These are phyloP conservation scores for Monosporascus cannonballus DNA, from an alignment of 2,329 filamentous ascomycete genomes.

Conservation along the genomic window DNA sequence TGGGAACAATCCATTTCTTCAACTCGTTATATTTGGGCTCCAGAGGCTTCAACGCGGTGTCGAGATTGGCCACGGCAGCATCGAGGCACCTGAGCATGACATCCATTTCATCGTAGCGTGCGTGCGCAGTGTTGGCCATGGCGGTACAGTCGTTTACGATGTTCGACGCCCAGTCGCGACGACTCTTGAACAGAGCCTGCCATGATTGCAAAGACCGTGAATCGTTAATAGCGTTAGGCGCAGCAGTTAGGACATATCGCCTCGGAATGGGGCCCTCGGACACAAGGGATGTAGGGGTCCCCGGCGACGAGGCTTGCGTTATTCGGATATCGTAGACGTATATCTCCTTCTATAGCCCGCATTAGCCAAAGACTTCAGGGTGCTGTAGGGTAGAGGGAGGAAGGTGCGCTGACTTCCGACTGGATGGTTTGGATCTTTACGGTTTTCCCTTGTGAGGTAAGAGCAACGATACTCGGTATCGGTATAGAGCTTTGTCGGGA, in stretches of 20 bases:
- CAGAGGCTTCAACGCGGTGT: conserved; percentile 65
- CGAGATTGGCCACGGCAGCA: conserved; percentile 80
- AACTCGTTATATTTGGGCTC: conserved; percentile 67
- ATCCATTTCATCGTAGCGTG: conserved; percentile 66
- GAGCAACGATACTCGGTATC: conserved; percentile 72
- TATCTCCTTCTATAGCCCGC: conserved; percentile 63
- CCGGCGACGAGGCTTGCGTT: conserved; percentile 50
- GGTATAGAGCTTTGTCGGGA: conserved; percentile 68
- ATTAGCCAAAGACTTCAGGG: conserved; percentile 5
- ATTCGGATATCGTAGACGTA: conserved; percentile 86
- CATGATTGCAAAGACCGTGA: conserved; percentile 79
- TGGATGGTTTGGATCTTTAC: conserved; percentile 75
- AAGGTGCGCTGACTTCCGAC: conserved; percentile 57
- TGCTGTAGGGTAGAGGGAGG: conserved; percentile 1
- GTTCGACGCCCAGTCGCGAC: conserved; percentile 71
- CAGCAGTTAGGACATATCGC: conserved; percentile 52
- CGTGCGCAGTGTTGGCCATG: conserved; percentile 56
- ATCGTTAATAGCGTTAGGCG: conserved; percentile 78
- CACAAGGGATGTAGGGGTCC: conserved; percentile 35
- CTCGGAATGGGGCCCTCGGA: conserved; percentile 46
- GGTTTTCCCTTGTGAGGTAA: conserved; percentile 79
- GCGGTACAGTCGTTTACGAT: conserved; percentile 63
- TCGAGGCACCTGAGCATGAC: conserved; percentile 75
- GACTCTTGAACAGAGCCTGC: conserved; percentile 77
- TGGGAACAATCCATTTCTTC: conserved; percentile 62